phyloP scores from a whole-genome alignment of 2,329 filamentous ascomycete species.

The Colletotrichum musicola region DNA sequence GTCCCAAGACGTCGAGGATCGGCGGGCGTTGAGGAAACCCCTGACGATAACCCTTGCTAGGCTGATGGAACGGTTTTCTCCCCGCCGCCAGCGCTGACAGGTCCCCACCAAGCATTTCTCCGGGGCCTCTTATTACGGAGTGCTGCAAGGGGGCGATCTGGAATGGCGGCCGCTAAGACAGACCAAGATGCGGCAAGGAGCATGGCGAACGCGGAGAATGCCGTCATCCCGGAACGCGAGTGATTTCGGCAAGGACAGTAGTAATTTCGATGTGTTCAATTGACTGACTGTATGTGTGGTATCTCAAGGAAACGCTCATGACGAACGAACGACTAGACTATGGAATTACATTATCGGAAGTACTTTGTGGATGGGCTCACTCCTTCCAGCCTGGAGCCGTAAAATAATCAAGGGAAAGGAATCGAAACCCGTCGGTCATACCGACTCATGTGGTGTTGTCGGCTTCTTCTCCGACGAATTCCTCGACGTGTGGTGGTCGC shows the following conservation, averaged over 20 bases:
- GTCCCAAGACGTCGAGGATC: neutral
- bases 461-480: slow-evolving; percentile 15
- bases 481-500: slow-evolving; percentile 5
- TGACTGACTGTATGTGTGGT: slow-evolving; percentile 1
- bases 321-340: neutral
- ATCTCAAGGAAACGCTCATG: slow-evolving; percentile 15
- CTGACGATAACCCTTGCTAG: slow-evolving; percentile 13
- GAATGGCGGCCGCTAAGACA: neutral
- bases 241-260: slow-evolving; percentile 9
- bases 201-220: neutral
- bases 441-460: slow-evolving; percentile 21
- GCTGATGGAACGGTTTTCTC: slow-evolving; percentile 13
- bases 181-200: neutral
- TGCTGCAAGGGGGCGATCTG: slow-evolving; percentile 1
- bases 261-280: neutral
- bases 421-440: neutral
- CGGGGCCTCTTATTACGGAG: neutral
- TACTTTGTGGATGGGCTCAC: slow-evolving; percentile 4
- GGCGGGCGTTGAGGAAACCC: slow-evolving; percentile 16
- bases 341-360: slow-evolving; percentile 20
- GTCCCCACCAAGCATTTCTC: neutral
- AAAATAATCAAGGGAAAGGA: neutral
- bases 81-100: slow-evolving; percentile 3
- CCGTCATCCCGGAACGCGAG: neutral
- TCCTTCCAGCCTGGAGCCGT: slow-evolving; percentile 13